These are phyloP conservation scores for Abrus precatorius DNA, from an alignment of 306 rosid species.

Conservation along the genomic window DNA sequence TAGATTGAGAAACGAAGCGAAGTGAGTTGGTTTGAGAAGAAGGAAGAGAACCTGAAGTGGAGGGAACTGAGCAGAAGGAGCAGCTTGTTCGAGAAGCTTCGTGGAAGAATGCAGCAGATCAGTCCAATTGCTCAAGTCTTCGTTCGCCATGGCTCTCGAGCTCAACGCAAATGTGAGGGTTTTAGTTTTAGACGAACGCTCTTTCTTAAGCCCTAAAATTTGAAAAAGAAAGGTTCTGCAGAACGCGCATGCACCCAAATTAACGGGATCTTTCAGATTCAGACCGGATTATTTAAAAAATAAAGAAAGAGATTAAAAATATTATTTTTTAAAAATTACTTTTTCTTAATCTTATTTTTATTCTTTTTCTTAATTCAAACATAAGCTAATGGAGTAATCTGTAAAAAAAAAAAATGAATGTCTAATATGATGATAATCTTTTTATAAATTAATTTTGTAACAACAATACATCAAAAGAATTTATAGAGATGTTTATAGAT, in stretches of 20 bases:
- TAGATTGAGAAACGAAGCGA: neutral
- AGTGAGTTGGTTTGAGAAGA: conserved; percentile 7
- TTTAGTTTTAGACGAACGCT: neutral
- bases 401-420: no score
- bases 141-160: conserved; percentile 70
- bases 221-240: conserved; percentile 30
- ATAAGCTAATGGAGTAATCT: no score
- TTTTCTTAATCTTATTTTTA: no score
- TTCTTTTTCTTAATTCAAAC: no score
- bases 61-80: conserved; percentile 97
- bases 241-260: neutral
- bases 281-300: no score
- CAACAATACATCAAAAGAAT: no score
- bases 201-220: conserved; percentile 50
- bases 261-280: no score
- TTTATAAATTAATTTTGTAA: no score
- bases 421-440: no score
- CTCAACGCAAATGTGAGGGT: conserved; percentile 4
- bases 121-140: conserved; percentile 75
- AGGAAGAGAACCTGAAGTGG: conserved; percentile 78
- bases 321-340: no score
- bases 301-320: no score
- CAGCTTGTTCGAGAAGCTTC: conserved; percentile 98
- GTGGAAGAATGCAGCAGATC: conserved; percentile 94
- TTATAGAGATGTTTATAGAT: no score